Base-by-base conservation (phyloP, 257 asterid species). In the Linaria vulgaris region DNA sequence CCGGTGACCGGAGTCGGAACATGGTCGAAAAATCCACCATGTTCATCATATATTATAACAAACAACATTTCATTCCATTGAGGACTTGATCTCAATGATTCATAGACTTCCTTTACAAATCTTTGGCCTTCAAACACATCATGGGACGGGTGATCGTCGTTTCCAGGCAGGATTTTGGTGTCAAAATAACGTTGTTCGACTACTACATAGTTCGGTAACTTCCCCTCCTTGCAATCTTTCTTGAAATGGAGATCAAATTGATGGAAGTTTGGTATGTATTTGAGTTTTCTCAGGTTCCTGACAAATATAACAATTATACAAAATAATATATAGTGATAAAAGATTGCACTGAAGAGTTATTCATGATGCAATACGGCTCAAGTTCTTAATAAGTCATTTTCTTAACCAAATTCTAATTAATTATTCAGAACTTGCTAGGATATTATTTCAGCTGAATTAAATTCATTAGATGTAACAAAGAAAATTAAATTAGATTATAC, bases 141-240 rank as follows among this genome's bases (percentile, higher is more conserved):
- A 23, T 88, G 94, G 1, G 96, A 76, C 13, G 96, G 94, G 63
- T 88, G 96, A 61, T 88, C 96, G 25, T 88, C 96, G 63, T 88
- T 88, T 22, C 82, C 96, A 0, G 83, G 87, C 39, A 88, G 59
- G 13, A 76, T 19, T 67, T 74, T 78, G 1, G 75, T 2, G 68
- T 78, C 96, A 20, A 79, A 88, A 21, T 74, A 88, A 14, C 91
- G 69, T 64, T 85, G 94, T n/a, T 88, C 94, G 8, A 85, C 25
- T 16, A 88, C 96, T 24, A 81, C 88, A 17, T 88, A 88, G 39
- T 88, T 88, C 10, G 96, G 95, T 31, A 88, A 69, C 49, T 82
- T 85, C 21, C 94, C 96, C 70, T 85, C 82, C 57, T 78, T 57
- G 72, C 94, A 85, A n/a, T 88, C 84, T 9, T 67, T 71, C 66